Percentiles rank a stretch among this genome's conserved stretches.
Evolutionary conservation across 1,284 basidiomycete species (phyloP).

Genomic region (Sphaerobolus stellatus): DNA sequence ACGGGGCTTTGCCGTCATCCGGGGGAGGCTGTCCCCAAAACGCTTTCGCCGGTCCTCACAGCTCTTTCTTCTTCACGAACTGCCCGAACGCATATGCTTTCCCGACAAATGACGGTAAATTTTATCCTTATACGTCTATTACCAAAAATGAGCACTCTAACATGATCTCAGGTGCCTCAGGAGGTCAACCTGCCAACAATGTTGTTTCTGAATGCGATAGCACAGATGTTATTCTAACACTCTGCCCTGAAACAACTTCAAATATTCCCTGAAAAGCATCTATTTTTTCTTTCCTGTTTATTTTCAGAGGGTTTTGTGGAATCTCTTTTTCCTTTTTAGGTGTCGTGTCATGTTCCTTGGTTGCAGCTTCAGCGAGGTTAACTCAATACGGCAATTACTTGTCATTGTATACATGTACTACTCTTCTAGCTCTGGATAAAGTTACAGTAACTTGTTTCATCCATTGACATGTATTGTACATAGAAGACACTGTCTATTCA

Average conservation of each 20-base stretch:
- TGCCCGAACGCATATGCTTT: constrained; percentile 33
- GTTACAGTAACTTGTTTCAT: too few species aligned
- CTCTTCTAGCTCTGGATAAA: too few species aligned
- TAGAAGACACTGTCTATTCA: too few species aligned
- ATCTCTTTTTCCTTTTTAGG: too few species aligned
- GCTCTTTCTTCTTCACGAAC: constrained; percentile 27
- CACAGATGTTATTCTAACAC: constrained; percentile 31
- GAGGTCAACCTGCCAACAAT: constrained; percentile 25
- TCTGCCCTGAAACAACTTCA: constrained; percentile 30
- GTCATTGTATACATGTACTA: too few species aligned
- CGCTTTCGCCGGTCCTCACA: constrained; percentile 29
- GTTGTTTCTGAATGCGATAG: constrained; percentile 33
- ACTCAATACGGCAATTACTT: too few species aligned
- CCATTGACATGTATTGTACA: too few species aligned
- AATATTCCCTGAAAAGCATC: too few species aligned
- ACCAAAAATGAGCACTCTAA: neutral
- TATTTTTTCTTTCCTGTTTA: too few species aligned
- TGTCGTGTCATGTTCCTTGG: too few species aligned
- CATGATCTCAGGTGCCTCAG: constrained; percentile 1
- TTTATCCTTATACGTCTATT: constrained; percentile 12
- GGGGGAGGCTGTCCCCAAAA: constrained; percentile 31
- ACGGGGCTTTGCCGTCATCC: constrained; percentile 27
- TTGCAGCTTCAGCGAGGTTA: too few species aligned
- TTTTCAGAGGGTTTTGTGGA: too few species aligned
- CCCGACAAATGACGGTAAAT: constrained; percentile 32